Evolutionary conservation across 2,329 filamentous ascomycete genomes (phyloP), one percentile per base, ranked within the genome.

Genomic region (Ophiosphaerella narmari): DNA sequence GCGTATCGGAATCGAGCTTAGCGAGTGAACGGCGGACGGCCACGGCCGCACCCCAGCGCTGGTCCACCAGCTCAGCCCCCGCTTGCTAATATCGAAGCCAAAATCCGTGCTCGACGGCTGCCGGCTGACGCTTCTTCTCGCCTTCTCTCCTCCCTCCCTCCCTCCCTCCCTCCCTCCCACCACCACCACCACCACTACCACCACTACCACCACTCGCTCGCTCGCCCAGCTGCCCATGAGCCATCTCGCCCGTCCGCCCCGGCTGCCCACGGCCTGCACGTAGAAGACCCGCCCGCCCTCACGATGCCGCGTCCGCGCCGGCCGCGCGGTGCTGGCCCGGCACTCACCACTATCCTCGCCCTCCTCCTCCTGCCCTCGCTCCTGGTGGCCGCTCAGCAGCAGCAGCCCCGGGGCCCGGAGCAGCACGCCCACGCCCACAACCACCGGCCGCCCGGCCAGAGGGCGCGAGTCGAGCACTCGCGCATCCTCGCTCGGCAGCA

Each of bases 301-400:
- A 62, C 55, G 52, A 74, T 74, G 72, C 70, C 71, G 54, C 70
- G 69, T 58, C 62, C 61, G 60, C 71, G 70, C 63, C 69, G 72
- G 63, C 72, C 72, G 65, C 72, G 70, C 55, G 70, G 70, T 62
- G 68, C 67, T 61, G 66, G 67, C 65, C 65, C 67, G 62, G 68
- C 66, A 53, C 59, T 73, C 49, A 65, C 62, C 52, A 63, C 62
- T 51, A 63, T 71, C 45, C 59, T 75, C 52, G 65, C 70, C 40
- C 55, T 73, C 39, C 57, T 74, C 52, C 55, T 74, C 46, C 59
- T 74, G 43, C 68, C 72, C 48, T 70, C 60, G 51, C 29, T 70
- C 32, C 62, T 71, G 47, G 64, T 67, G 58, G 71, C 70, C 54
- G 70, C 71, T 73, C 72, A 72, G 72, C 72, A 74, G 72, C 73